Evolutionary conservation across 2,329 filamentous ascomycete genomes (phyloP), one percentile per base, ranked within the genome.

Genomic region (Ophiostoma tasmaniense): DNA sequence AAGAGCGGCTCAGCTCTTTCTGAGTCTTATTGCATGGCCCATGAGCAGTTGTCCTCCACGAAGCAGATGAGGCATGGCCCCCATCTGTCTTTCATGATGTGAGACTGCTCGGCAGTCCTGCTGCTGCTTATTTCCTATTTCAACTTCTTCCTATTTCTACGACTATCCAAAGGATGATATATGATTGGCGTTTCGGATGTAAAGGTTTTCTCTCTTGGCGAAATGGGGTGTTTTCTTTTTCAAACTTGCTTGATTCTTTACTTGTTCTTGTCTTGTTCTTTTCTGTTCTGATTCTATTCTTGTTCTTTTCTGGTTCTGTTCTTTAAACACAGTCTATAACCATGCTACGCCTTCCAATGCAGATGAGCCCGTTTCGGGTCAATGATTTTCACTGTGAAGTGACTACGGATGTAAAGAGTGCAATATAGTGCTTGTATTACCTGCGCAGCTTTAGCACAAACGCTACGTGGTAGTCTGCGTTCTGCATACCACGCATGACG

Each of bases 1-100:
- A 88, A 77, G 86, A 88, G 78, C 81, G 85, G 67, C 86, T 88
- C 75, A 79, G 79, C 25, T 77, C 81, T 1, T 67, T 72, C 6
- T 73, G 68, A 22, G 30, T n/a, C n/a, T 28, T 28, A 3, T 25
- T 45, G 10, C 50, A 22, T 55, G 8, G n/a, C 59, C 14, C 20
- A 10, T n/a, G 2, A 62, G n/a, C 8, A 33, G 55, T 28, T 39
- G 10, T 37, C 20, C 14, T 37, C 33, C 22, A 61, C 25, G 50
- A 55, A 25, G n/a, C 50, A 55, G 17, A 30, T 30, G 25, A 30
- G 55, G 55, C 61, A 14, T n/a, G 61, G 28, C 17, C 30, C 20
- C 14, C 30, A 17, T 37, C 17, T 20, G 22, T 20, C 33, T 61
- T 69, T 7, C 59, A 35, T 33, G 17, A 30, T 66, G 13, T 25